A percentile compares a stretch with the other conserved stretches of the same genome.
These are phyloP conservation scores for Gossypium rotundifolium DNA, from an alignment of 345 rosid species.

Conservation along the genomic window DNA sequence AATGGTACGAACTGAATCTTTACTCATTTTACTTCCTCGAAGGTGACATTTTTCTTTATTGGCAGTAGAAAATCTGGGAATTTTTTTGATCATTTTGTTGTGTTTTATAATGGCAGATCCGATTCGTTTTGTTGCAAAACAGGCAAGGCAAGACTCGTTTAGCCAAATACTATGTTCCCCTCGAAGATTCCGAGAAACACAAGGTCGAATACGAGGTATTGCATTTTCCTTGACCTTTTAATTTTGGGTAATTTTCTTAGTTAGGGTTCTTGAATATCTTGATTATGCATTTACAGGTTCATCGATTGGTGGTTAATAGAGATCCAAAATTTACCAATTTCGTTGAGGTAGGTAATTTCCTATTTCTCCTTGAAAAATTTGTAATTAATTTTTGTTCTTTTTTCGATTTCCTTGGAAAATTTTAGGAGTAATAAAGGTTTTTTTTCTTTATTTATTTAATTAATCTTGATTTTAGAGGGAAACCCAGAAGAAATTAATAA, in stretches of 20 bases:
- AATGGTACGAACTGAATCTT: slow-evolving; percentile 26
- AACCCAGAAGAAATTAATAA: not conserved
- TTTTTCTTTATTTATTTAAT: too few species aligned
- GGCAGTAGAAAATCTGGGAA: not conserved
- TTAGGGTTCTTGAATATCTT: slow-evolving; percentile 8
- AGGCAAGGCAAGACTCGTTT: slow-evolving; percentile 99
- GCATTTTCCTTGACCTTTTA: not conserved
- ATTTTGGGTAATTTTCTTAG: not conserved
- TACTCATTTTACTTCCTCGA: not conserved
- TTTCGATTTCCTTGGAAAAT: too few species aligned
- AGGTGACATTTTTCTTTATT: not conserved
- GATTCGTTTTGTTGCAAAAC: slow-evolving; percentile 92
- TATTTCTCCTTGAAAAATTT: not conserved
- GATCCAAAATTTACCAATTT: slow-evolving; percentile 94
- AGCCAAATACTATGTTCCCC: slow-evolving; percentile 95
- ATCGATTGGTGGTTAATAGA: slow-evolving; percentile 90
- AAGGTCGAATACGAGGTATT: slow-evolving; percentile 91
- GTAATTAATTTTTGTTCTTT: too few species aligned
- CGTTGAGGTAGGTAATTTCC: slow-evolving; percentile 63
- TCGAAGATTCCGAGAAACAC: slow-evolving; percentile 97
- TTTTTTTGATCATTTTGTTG: not conserved
- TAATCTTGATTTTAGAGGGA: not conserved
- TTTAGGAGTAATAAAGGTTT: too few species aligned
- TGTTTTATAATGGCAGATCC: slow-evolving; percentile 55
- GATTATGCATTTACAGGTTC: slow-evolving; percentile 47